phyloP scores from a whole-genome alignment of 805 yeast genomes.

The Komagataella populi region DNA sequence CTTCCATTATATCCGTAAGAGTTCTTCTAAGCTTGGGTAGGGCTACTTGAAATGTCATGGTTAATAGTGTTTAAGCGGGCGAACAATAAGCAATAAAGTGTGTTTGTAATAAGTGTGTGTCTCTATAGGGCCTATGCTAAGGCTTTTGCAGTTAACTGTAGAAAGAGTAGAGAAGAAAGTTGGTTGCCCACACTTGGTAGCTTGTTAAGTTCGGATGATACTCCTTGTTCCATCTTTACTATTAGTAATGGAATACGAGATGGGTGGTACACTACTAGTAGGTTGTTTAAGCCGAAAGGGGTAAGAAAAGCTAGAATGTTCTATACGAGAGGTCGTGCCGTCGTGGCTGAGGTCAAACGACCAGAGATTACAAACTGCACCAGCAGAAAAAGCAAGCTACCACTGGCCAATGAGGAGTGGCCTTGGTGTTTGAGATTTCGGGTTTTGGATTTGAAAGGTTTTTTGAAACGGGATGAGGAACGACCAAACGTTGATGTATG shows the following conservation, averaged over 20 bases:
- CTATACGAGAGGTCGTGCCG: not conserved
- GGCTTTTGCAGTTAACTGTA: not conserved
- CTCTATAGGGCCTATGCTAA: not conserved
- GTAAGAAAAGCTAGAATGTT: not conserved
- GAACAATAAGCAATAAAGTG: not conserved
- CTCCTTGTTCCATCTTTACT: not conserved
- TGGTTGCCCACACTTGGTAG: not conserved
- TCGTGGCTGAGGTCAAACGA: not conserved
- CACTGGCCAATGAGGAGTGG: not conserved
- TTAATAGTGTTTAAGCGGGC: not conserved
- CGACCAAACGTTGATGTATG: not conserved
- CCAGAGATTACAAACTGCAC: not conserved
- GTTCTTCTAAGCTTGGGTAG: conserved; percentile 39
- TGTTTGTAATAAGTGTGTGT: not conserved
- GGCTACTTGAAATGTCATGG: not conserved
- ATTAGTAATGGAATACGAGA: not conserved
- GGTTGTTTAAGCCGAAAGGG: not conserved
- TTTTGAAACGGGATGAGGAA: not conserved
- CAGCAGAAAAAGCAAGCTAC: not conserved
- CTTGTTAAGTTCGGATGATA: not conserved
- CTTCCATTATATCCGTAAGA: conserved; percentile 45
- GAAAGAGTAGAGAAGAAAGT: not conserved
- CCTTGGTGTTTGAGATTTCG: not conserved
- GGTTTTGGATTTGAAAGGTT: not conserved
- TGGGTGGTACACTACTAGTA: not conserved